Evolutionary conservation across 495 filamentous ascomycete species (phyloP), one percentile per base, ranked within the genome.

Genomic region (Pyrenula aspistea): DNA sequence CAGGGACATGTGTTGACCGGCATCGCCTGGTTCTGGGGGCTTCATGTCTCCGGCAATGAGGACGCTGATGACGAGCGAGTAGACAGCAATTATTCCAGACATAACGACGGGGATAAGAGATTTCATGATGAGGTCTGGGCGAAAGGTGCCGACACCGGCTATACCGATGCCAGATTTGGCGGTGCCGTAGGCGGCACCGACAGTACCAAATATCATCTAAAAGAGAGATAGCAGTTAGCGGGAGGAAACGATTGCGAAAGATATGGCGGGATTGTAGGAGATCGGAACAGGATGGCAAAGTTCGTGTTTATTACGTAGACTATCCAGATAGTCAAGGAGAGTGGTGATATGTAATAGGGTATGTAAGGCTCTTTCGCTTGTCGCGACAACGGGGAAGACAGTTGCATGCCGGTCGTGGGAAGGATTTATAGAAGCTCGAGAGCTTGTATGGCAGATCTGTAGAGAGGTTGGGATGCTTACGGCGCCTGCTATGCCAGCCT

Each of bases 61-160:
- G 63, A 99, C 93, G 19, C 92, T 83, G 60, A 99, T 88, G 60
- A 99, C 93, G 51, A 99, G 87, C 36, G 91, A 84, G 73, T 99
- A 99, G 61, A 99, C 94, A 36, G 93, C 93, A 62, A 99, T 90
- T 67, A 99, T 99, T 79, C 93, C 93, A 66, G 93, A 94, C 93
- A 99, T 99, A 75, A 99, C 89, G 60, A 97, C 91, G 55, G 92
- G 93, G 64, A 94, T 92, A 42, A 96, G 77, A 52, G 88, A 95
- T 90, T 96, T 99, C 93, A 99, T 99, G 69, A 97, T 97, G 62
- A 99, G 76, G 63, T 96, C 90, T 57, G 93, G 83, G 61, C 94
- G 77, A 66, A 92, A 97, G 12, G 86, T 92, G 53, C 91, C 93
- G 25, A 96, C 87, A 60, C 94, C 94, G 54, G 91, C 80, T 61